Percentiles rank a stretch among this genome's conserved stretches.
These are phyloP conservation scores for Lolium perenne DNA, from an alignment of 176 grass and related monocot species.

Conservation along the genomic window DNA sequence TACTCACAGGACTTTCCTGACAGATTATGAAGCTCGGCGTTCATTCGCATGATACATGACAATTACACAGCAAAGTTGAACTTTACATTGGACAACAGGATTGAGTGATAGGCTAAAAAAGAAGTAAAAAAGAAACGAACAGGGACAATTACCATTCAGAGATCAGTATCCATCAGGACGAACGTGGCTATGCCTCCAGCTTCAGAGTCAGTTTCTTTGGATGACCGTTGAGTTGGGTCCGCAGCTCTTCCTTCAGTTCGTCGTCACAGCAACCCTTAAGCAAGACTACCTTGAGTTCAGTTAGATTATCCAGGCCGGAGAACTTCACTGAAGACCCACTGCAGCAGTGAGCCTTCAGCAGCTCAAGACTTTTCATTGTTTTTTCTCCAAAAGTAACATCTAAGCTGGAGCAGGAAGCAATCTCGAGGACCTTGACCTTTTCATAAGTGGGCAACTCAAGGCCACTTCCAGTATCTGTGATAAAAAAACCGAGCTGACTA, in stretches of 20 bases:
- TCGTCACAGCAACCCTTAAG: not conserved
- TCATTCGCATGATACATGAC: not conserved
- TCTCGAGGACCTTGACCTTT: not conserved
- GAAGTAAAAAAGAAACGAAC: not conserved
- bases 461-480: not conserved
- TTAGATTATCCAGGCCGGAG: not conserved
- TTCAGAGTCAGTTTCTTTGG: not conserved
- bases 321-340: not conserved
- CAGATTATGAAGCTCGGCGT: no score
- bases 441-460: not conserved
- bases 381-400: accelerated
- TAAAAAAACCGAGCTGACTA: not conserved
- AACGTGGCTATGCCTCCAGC: not conserved
- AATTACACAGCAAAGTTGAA: not conserved
- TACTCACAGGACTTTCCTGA: no score
- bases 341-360: not conserved
- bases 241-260: not conserved
- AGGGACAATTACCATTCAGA: not conserved
- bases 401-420: not conserved
- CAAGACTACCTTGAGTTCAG: not conserved
- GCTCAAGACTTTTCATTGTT: not conserved
- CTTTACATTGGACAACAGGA: not conserved
- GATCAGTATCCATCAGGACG: not conserved
- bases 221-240: accelerated
- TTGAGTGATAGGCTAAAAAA: no score